phyloP scores from a whole-genome alignment of 2,329 filamentous ascomycete species.

The Hymenoscyphus fructigenus region DNA sequence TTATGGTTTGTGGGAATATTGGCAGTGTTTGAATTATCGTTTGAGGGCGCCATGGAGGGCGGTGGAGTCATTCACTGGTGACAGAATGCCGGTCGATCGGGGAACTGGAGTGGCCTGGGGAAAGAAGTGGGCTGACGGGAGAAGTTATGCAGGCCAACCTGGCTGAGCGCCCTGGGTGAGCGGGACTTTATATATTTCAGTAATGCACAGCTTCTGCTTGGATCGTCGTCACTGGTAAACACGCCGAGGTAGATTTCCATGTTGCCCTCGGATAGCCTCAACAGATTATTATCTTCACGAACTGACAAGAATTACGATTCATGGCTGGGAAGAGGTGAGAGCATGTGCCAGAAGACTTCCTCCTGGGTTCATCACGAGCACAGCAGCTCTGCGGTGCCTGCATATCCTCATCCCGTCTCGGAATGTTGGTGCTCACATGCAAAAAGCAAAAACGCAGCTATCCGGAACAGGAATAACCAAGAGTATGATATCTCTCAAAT shows the following conservation, averaged over 20 bases:
- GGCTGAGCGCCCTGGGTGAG: background rate
- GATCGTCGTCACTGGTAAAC: background rate
- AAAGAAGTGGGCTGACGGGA: conserved; percentile 1
- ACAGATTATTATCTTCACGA: background rate
- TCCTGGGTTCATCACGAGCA: background rate
- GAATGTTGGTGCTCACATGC: conserved; percentile 6
- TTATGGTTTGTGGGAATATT: background rate
- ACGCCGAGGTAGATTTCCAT: background rate
- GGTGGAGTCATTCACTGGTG: background rate
- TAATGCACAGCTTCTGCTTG: conserved; percentile 2
- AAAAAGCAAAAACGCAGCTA: background rate
- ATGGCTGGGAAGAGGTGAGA: background rate
- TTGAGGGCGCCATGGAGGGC: background rate
- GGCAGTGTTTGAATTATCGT: background rate
- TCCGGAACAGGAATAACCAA: background rate
- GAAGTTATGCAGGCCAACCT: background rate
- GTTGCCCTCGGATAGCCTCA: background rate
- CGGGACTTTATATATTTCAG: conserved; percentile 1
- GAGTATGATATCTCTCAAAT: conserved; percentile 40
- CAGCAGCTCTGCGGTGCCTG: conserved; percentile 3
- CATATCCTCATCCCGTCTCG: background rate
- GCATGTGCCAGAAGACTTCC: background rate
- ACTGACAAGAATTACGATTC: conserved; percentile 1
- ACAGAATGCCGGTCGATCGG: background rate
- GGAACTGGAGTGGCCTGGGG: background rate